Percentiles rank a stretch among this genome's conserved stretches.
phyloP scores from a whole-genome alignment of 495 filamentous ascomycete genomes.

The Penicillium cosmopolitanum region DNA sequence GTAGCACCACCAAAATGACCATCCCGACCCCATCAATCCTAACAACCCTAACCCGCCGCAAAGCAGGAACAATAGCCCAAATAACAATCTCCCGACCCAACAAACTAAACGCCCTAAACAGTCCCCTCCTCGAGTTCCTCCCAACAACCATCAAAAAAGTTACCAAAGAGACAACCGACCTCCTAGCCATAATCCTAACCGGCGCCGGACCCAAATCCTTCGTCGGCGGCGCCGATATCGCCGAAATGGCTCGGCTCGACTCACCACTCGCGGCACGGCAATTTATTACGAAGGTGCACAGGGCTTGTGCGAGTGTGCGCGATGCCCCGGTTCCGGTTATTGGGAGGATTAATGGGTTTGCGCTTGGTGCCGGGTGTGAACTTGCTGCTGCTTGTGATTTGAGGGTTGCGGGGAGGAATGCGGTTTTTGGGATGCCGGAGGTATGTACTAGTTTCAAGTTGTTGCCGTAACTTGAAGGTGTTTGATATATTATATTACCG shows the following conservation, averaged over 20 bases:
- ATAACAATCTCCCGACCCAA: constrained; percentile 28
- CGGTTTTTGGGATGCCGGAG: constrained; percentile 34
- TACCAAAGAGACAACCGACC: constrained; percentile 9
- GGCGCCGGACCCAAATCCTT: constrained; percentile 29
- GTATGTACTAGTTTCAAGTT: constrained; percentile 5
- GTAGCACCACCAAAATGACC: not conserved
- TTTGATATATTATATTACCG: not conserved
- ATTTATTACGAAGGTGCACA: constrained; percentile 27
- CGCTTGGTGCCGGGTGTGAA: constrained; percentile 27
- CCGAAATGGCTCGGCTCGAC: constrained; percentile 21
- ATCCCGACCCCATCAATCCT: constrained; percentile 14
- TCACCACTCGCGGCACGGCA: constrained; percentile 18
- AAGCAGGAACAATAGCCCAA: constrained; percentile 24
- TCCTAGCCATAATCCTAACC: constrained; percentile 28
- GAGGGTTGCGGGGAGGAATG: constrained; percentile 22
- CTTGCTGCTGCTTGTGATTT: constrained; percentile 31
- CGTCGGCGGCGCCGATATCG: constrained; percentile 29
- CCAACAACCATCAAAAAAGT: constrained; percentile 11
- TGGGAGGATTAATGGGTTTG: constrained; percentile 28
- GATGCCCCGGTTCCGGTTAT: constrained; percentile 29
- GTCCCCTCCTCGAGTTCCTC: constrained; percentile 17
- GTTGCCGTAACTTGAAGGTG: not conserved
- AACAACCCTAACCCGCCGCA: constrained; percentile 19
- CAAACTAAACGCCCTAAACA: constrained; percentile 32
- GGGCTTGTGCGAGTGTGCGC: constrained; percentile 20